Evolutionary conservation across 176 grass and related monocot genomes (phyloP), one percentile per base, ranked within the genome.

Genomic region (Carex scoparia): DNA sequence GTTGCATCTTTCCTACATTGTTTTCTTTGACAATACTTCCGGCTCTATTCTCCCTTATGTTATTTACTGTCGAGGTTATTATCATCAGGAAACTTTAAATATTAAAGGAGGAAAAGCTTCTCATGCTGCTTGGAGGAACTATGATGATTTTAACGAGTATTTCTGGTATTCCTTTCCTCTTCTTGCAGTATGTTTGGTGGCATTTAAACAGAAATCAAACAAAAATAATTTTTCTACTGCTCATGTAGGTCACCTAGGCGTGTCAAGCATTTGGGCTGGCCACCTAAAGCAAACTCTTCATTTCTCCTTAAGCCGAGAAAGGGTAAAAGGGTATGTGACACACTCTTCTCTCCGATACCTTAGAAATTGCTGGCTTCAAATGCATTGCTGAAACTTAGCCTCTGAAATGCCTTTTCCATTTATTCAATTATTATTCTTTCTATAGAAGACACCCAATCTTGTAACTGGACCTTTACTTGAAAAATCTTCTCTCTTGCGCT

Each of bases 141-240:
- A 98, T 90, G 95, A 98, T 44, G 95, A 98, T 81, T 98, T 98
- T 65, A 98, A 98, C 70, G 95, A 98, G 91, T 95, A 91, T 90
- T 98, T 98, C 89, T 98, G 95, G 95, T 98, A 81, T 59, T 61
- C 81, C 27, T 71, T 60, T 44, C 66, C 67, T 66, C 18, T 55
- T 53, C 85, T 18, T 51, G 32, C 27, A 16, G 12, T 30, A n/a
- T 44, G 16, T 83, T 44, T 31, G 63, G 63, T 66, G 56, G 49
- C 74, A 78, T 78, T 56, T 55, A 18, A 56, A 78, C 74, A 57
- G 27, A 56, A 56, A 56, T 16, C 51, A 78, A 78, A 57, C 74
- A 32, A 33, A 57, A 13, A 57, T 56, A 57, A 32, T 56, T 15
- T 63, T 56, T 78, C 7, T 74, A 69, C 14, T 10, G 59, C 70